A percentile compares a stretch with the other conserved stretches of the same genome.
Evolutionary conservation across 176 grass and related monocot species (phyloP).

Genomic region (Cenchrus fungigraminus): DNA sequence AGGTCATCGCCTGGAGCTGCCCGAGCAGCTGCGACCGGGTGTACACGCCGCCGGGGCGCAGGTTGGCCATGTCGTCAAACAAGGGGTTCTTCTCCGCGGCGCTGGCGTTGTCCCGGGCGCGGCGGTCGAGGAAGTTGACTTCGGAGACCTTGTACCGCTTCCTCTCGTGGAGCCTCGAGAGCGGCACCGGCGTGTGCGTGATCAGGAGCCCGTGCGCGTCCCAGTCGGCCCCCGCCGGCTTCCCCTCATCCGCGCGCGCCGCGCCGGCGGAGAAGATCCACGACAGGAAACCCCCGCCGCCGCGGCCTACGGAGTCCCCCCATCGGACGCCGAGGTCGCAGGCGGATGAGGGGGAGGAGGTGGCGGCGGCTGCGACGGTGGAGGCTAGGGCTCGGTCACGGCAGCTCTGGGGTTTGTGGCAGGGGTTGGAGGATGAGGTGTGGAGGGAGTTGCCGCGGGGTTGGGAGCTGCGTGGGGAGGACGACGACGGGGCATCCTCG

Average conservation of each 20-base stretch:
- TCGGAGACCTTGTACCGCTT: slow-evolving; percentile 35
- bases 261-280: slow-evolving; percentile 1
- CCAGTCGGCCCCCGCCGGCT: background rate
- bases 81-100: background rate
- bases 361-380: slow-evolving; percentile 5
- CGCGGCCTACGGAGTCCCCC: background rate
- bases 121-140: slow-evolving; percentile 20
- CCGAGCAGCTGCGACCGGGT: background rate
- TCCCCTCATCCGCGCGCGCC: slow-evolving; percentile 8
- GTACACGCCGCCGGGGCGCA: slow-evolving; percentile 14
- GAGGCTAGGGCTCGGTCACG: background rate
- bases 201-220: slow-evolving; percentile 21
- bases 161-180: background rate
- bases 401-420: background rate
- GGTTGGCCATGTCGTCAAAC: background rate
- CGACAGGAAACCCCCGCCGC: slow-evolving; percentile 7
- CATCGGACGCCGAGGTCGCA: background rate
- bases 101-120: background rate
- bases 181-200: background rate
- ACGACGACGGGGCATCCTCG: background rate
- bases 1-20: background rate
- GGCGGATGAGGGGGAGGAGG: background rate
- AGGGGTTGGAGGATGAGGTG: background rate
- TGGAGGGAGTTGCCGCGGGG: background rate
- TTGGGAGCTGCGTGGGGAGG: background rate